phyloP scores from a whole-genome alignment of 2,329 filamentous ascomycete species.

The Exophiala viscosa region DNA sequence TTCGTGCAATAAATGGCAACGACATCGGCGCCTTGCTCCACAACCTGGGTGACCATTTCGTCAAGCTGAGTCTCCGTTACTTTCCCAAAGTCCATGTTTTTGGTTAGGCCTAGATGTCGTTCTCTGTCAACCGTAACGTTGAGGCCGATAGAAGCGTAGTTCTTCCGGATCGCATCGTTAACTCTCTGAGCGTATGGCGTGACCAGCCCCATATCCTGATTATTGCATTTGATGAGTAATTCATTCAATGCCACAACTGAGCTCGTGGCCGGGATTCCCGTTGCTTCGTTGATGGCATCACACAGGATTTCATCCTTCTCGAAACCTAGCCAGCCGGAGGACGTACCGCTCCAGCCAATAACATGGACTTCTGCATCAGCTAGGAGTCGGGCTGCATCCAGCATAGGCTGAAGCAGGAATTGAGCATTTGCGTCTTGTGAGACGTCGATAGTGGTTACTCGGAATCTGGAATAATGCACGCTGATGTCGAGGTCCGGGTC shows the following conservation, averaged over 20 bases:
- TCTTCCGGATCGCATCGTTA: slow-evolving; percentile 39
- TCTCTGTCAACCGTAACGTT: slow-evolving; percentile 34
- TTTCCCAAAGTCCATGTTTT: slow-evolving; percentile 39
- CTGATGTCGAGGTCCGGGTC: slow-evolving; percentile 29
- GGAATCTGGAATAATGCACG: slow-evolving; percentile 44
- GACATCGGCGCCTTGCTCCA: slow-evolving; percentile 31
- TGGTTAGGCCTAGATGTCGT: slow-evolving; percentile 34
- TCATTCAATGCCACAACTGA: slow-evolving; percentile 42
- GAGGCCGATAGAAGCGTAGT: slow-evolving; percentile 35
- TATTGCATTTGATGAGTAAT: slow-evolving; percentile 30
- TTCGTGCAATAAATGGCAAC: slow-evolving; percentile 32
- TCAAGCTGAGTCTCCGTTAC: slow-evolving; percentile 32
- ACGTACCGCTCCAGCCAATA: slow-evolving; percentile 41
- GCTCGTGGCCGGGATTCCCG: slow-evolving; percentile 40
- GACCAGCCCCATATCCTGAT: slow-evolving; percentile 36
- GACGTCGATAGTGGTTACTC: slow-evolving; percentile 40
- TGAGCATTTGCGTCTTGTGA: slow-evolving; percentile 33
- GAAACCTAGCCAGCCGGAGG: slow-evolving; percentile 41
- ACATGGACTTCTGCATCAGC: slow-evolving; percentile 38
- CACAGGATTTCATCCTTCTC: slow-evolving; percentile 41
- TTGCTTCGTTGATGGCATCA: slow-evolving; percentile 35
- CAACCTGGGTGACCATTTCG: slow-evolving; percentile 29
- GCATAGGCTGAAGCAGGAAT: slow-evolving; percentile 32
- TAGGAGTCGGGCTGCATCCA: slow-evolving; percentile 35
- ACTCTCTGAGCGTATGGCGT: slow-evolving; percentile 44